Evolutionary conservation across 768 basidiomycete species (phyloP).

Genomic region (Agrocybe praecox): DNA sequence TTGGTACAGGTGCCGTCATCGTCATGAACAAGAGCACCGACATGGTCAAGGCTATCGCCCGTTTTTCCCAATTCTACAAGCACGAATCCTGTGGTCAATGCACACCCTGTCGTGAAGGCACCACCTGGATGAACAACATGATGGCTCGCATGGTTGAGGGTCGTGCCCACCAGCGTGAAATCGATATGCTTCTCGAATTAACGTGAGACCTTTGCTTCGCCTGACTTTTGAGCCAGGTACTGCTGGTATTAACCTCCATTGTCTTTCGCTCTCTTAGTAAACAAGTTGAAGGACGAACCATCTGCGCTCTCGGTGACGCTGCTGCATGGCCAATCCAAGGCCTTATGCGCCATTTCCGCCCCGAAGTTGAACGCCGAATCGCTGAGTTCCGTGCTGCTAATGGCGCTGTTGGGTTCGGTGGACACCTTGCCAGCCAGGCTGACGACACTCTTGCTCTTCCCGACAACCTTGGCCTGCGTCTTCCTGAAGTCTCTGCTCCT

Average conservation of each 20-base stretch:
- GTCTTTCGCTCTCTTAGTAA: conserved; percentile 53
- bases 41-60: conserved; percentile 90
- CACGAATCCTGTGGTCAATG: conserved; percentile 99
- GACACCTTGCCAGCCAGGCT: conserved; percentile 66
- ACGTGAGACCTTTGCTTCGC: conserved; percentile 58
- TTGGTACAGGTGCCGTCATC: conserved; percentile 97
- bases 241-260: background rate
- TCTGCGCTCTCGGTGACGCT: conserved; percentile 95
- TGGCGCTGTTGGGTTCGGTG: conserved; percentile 89
- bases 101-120: conserved; percentile 92
- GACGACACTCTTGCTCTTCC: conserved; percentile 72
- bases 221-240: background rate
- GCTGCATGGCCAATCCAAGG: conserved; percentile 99
- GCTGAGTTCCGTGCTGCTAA: conserved; percentile 71
- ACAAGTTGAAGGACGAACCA: conserved; percentile 96
- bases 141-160: conserved; percentile 97
- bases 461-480: conserved; percentile 69
- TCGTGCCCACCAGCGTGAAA: conserved; percentile 88
- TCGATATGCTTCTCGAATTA: conserved; percentile 96
- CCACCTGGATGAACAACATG: conserved; percentile 99
- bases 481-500: conserved; percentile 31
- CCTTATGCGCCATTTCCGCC: conserved; percentile 96
- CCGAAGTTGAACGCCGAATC: conserved; percentile 90
- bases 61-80: conserved; percentile 97
- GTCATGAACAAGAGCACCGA: conserved; percentile 99